Base-by-base conservation (phyloP, 495 filamentous ascomycete species). In the Trichoderma orchidacearum region DNA sequence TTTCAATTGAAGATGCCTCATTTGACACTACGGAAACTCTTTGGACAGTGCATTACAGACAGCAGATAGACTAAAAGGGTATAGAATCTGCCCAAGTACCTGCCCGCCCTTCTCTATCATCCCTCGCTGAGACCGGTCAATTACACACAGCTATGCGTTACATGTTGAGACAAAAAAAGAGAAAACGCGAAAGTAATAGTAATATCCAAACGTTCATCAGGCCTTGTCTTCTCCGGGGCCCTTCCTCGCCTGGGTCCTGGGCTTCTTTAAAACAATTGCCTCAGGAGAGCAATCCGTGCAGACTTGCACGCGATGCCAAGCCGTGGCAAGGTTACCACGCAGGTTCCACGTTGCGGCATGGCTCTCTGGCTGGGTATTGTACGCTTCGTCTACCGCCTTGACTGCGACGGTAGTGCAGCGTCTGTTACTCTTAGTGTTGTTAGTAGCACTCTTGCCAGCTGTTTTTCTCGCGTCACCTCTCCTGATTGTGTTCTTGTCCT, bases 301-400 rank as follows among this genome's bases (percentile, higher is more conserved):
- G 2, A 71, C 59, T 55, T 59, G 56, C 3, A 77, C 68, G 13
- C 77, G 71, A 55, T 81, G 77, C 79, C 79, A 82, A 5, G 77
- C 78, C 15, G 70, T 74, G 2, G 78, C 76, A 30, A 81, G 63
- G 56, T 81, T 80, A 0, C 79, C 79, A 8, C 79, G 64, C 21
- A 76, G 68, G 52, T 82, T 82, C 58, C 75, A 82, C 27, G 77
- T 78, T 30, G 68, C 66, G 56, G 65, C 66, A 55, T 79, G 73
- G 38, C 59, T 70, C 60, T 78, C 74, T 36, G 79, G 78, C 60
- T 82, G 79, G 2, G 75, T 71, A 57, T 82, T 81, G 58, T 81
- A 80, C 32, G 75, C 71, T 55, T 80, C 76, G 62, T 82, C 79
- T 18, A 72, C 73, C 23, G 79, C 79, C 64, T 82, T 82, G 62